Conservation (phyloP, 495 filamentous ascomycete species). For the Penicillium paxilli region DNA sequence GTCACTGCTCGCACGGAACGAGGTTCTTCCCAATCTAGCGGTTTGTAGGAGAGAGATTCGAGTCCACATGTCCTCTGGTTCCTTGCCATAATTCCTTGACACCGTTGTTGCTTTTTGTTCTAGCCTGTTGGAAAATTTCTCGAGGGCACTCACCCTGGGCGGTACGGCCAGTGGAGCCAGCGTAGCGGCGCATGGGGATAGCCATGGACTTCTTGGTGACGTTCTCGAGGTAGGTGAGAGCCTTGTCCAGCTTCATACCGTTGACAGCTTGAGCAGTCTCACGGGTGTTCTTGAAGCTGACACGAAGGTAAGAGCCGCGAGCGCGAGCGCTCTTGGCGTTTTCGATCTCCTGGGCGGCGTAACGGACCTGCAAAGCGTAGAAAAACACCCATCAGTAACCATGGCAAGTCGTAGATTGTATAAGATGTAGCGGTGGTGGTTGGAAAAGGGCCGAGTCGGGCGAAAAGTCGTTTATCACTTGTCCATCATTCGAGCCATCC, state of each 20-base stretch:
- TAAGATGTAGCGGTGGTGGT: constrained; percentile 5
- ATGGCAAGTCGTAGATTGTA: constrained; percentile 10
- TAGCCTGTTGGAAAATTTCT: constrained; percentile 6
- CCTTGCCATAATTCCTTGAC: constrained; percentile 4
- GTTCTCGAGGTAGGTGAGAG: constrained; percentile 93
- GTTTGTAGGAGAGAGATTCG: no score
- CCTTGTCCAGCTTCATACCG: constrained; percentile 97
- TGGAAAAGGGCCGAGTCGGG: not conserved
- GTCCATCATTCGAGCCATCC: not conserved
- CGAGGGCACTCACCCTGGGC: constrained; percentile 82
- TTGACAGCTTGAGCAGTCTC: constrained; percentile 99
- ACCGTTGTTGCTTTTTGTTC: constrained; percentile 16
- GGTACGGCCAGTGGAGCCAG: constrained; percentile 87
- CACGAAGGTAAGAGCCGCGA: constrained; percentile 96
- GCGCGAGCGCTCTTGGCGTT: constrained; percentile 92
- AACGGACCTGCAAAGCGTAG: constrained; percentile 74
- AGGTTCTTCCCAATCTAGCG: no score
- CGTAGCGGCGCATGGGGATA: constrained; percentile 94
- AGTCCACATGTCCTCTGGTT: no score
- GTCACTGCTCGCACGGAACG: no score
- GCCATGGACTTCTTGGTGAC: constrained; percentile 93
- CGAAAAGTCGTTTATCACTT: not conserved
- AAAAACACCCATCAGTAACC: constrained; percentile 33
- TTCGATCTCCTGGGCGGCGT: constrained; percentile 89
- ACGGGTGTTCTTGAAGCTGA: constrained; percentile 99